Evolutionary conservation across 2,329 filamentous ascomycete genomes (phyloP), one percentile per base, ranked within the genome.

Genomic region (Aspergillus chevalieri): DNA sequence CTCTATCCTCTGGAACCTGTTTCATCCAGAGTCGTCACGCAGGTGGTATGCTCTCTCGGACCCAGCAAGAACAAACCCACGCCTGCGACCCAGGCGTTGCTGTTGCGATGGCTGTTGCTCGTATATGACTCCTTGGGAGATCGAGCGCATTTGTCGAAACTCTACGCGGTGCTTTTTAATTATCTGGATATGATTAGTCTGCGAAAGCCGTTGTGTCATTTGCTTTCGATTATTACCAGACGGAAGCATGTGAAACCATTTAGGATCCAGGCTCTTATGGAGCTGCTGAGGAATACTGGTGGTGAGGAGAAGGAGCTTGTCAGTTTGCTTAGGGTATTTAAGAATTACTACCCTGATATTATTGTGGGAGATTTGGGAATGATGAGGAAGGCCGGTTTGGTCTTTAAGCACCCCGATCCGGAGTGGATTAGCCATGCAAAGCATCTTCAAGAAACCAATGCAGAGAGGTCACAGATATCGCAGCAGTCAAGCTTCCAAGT

Each of bases 261-360:
- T 63, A 80, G 89, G 51, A 91, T 95, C 51, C 88, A 94, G 63
- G 75, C 82, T 41, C 72, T 94, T 4, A 74, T 79, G 61, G 76
- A 78, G 51, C 59, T 78, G 17, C 70, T 75, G 41, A 71, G 69
- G 36, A 68, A 67, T 55, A 65, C 73, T 14, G 74, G 74, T 1
- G 85, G 84, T 15, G 86, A 87, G 60, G 89, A 95, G 49, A 85
- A 85, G 44, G 79, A 83, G 46, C 73, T 95, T 33, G 77, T 86
- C 34, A 87, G 87, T 3, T 74, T 95, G 15, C 73, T 94, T 45
- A 81, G 86, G 48, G 82, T 92, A n/a, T 94, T 85, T 73, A 93
- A 93, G 64, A 89, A 92, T 65, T 94, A 92, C 67, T 94, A 92
- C 61, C 89, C 89, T 0, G 89, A 95, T 65, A 88, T 94, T 48